Evolutionary conservation across 164 flowering plant species (phyloP).

Genomic region (Kalanchoe fedtschenkoi): DNA sequence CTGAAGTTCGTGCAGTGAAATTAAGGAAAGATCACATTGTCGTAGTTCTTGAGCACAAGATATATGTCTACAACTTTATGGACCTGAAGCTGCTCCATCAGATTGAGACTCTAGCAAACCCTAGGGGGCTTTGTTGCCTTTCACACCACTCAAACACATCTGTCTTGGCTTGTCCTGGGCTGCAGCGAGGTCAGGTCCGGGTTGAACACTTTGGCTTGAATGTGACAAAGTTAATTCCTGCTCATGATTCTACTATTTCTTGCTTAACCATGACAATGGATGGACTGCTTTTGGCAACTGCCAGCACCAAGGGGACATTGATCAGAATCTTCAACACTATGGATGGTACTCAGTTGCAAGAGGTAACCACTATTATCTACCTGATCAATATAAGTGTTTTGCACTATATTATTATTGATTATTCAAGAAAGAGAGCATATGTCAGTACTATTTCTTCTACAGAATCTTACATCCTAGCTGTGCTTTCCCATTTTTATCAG

Average conservation of each 20-base stretch:
- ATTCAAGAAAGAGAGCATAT: not conserved
- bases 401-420: not conserved
- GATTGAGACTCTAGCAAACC: constrained; percentile 48
- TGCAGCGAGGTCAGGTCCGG: constrained; percentile 34
- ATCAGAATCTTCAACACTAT: constrained; percentile 41
- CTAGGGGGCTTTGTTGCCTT: constrained; percentile 42
- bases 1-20: constrained; percentile 36
- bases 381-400: not conserved
- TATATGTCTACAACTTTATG: constrained; percentile 37
- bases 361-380: constrained; percentile 19
- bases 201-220: constrained; percentile 36
- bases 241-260: constrained; percentile 38
- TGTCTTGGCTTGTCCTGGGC: constrained; percentile 43
- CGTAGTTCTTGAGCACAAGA: constrained; percentile 40
- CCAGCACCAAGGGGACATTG: constrained; percentile 44
- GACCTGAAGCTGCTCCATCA: constrained; percentile 44
- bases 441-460: no score
- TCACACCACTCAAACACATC: constrained; percentile 29
- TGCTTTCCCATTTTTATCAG: not conserved
- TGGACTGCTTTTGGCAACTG: constrained; percentile 44
- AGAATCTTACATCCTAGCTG: no score
- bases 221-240: constrained; percentile 26
- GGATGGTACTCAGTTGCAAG: constrained; percentile 48
- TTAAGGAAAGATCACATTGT: constrained; percentile 35
- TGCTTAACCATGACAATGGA: constrained; percentile 39